Base-by-base conservation (phyloP, 2,329 filamentous ascomycete genomes). In the Trichoderma endophyticum region DNA sequence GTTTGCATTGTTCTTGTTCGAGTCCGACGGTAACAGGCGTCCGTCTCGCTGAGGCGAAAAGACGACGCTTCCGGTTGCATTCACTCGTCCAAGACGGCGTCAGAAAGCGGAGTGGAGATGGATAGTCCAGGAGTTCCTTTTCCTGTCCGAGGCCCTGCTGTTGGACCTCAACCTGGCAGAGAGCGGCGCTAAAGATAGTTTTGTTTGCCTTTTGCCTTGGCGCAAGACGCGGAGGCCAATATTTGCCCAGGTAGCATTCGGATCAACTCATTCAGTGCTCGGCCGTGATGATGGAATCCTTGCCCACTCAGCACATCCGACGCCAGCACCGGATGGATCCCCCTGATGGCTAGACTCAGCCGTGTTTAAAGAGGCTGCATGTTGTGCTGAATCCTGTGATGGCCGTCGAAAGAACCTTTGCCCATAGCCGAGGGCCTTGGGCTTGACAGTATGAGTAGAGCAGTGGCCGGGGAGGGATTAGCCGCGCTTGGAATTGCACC, bases 331-430 rank as follows among this genome's bases (percentile, higher is more conserved):
- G 66, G 66, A 61, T 51, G 56, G 56, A 48, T 51, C 54, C 54
- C 34, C 18, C 57, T 21, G 28, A 59, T 28, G 28, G 60, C 66
- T 54, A 62, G 39, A 59, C 56, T 62, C 57, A 24, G 18, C 66
- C 56, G 57, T n/a, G 57, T 51, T 26, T 54, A 70, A 69, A 61
- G 57, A 62, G 66, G 66, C 66, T 70, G 66, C 66, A 70, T 61
- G 28, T 54, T 12, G 65, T 60, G 36, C 7, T 60, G 65, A 60
- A 68, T 59, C 65, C 24, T 36, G 63, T 66, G 14, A 57, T 56
- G 48, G 48, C 48, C 15, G 39, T n/a, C 12, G 26, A 11, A 24
- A 14, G 64, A 21, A 36, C 21, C 28, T 18, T 60, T 26, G 36
- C n/a, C 28, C 28, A 11, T 32, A 60, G 56, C 56, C 56, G 56